Evolutionary conservation across 768 basidiomycete species (phyloP).

Genomic region (Xanthoconium purpureum): DNA sequence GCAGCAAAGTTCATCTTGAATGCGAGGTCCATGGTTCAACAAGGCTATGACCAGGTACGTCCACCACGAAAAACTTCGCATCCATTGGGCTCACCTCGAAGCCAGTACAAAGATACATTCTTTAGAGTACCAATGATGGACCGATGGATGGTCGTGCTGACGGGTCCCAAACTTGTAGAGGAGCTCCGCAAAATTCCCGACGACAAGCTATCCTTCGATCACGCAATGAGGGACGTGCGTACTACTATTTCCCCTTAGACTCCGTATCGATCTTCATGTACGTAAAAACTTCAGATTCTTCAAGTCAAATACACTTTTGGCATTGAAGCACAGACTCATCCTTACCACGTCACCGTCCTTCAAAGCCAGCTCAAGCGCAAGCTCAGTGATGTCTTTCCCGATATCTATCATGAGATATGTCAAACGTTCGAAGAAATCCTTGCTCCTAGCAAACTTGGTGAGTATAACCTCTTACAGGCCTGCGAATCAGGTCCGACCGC

Average conservation of each 20-base stretch:
- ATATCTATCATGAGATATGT: constrained; percentile 34
- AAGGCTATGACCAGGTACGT: constrained; percentile 37
- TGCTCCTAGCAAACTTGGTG: constrained; percentile 19
- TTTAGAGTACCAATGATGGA: constrained; percentile 46
- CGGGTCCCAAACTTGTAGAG: constrained; percentile 42
- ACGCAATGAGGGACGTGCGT: constrained; percentile 40
- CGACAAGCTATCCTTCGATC: constrained; percentile 41
- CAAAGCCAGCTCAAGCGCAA: constrained; percentile 34
- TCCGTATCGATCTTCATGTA: constrained; percentile 8
- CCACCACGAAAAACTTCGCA: not conserved
- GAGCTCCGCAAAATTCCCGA: constrained; percentile 51
- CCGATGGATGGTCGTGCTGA: constrained; percentile 46
- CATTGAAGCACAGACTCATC: constrained; percentile 29
- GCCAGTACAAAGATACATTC: constrained; percentile 30
- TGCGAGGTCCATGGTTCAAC: constrained; percentile 33
- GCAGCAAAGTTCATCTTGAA: constrained; percentile 30
- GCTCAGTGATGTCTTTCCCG: constrained; percentile 32
- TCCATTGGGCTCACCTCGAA: constrained; percentile 14
- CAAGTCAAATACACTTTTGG: constrained; percentile 40
- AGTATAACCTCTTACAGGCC: constrained; percentile 3
- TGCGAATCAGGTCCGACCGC: constrained; percentile 10
- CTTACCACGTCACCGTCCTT: constrained; percentile 36
- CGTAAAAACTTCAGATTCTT: constrained; percentile 31
- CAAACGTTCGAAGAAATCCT: constrained; percentile 31
- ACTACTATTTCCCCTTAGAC: not conserved